Base-by-base conservation (phyloP, 176 grass and related monocot genomes). In the Metroxylon sagu region DNA sequence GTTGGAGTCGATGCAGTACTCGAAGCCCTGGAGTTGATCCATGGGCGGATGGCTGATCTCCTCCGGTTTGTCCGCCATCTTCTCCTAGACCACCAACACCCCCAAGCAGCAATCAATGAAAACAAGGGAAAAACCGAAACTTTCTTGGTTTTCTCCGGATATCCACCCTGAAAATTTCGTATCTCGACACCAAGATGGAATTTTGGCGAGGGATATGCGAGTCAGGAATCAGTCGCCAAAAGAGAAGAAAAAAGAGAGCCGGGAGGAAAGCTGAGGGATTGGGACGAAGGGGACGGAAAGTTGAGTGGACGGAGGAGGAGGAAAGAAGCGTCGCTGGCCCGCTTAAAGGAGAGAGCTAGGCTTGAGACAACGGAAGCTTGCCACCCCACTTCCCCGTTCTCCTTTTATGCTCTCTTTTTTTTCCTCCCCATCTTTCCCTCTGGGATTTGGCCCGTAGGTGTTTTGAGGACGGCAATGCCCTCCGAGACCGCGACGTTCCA, bases 51-150 rank as follows among this genome's bases (percentile, higher is more conserved):
- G 19, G 65, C 62, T 66, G 52, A 66, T 55, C 65, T 68, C 65
- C 77, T 95, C 90, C 35, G 71, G 67, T 60, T 95, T 95, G 23
- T 95, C 86, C 6, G 82, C 71, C 90, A 95, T 86, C 56, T 52
- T 18, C 19, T 61, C 69, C 65, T 29, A 29, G 21, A 60, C 50
- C 54, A 54, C 52, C 19, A 43, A 43, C 8, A 35, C 31, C 31
- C 35, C 35, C 35, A 43, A 43, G 50, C 23, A 62, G 27, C 56
- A 77, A 69, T 43, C 35, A 43, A 43, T 14, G 10, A 43, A 43
- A 43, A 43, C 35, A 10, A 43, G 35, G 10, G 35, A 43, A 43
- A 43, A 43, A 43, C 10, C 35, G 35, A 12, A 43, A 43, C 35
- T 43, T 43, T 43, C 3, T 43, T 43, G 10, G 8, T 43, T 43